These are phyloP conservation scores for Calonectria fujianensis DNA, from an alignment of 2,329 filamentous ascomycete species.

Conservation along the genomic window DNA sequence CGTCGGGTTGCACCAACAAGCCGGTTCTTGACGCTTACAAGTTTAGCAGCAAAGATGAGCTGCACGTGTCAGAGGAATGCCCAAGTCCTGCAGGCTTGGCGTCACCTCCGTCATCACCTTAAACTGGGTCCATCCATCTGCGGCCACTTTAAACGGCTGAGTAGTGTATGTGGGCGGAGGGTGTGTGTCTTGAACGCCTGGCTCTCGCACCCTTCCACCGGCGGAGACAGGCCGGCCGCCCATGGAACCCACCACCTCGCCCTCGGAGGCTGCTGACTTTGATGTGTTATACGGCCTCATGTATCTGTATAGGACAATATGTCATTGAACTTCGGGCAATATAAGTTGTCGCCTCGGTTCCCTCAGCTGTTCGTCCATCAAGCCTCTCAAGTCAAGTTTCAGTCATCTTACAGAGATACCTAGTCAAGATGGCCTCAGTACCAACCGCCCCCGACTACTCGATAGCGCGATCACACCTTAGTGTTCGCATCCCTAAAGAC, in stretches of 20 bases:
- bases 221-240: conserved; percentile 35
- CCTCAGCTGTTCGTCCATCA: conserved; percentile 21
- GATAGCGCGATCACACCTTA: conserved; percentile 52
- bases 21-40: conserved; percentile 34
- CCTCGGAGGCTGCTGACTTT: conserved; percentile 27
- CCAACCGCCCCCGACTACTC: conserved; percentile 56
- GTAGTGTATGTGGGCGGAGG: conserved; percentile 10
- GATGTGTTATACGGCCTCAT: background rate
- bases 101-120: conserved; percentile 32
- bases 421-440: conserved; percentile 53
- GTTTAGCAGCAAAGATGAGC: conserved; percentile 13
- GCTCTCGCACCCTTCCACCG: conserved; percentile 39
- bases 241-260: conserved; percentile 34
- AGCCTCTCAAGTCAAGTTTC: conserved; percentile 32
- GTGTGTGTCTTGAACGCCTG: conserved; percentile 9
- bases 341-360: conserved; percentile 33
- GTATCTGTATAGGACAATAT: conserved; percentile 9
- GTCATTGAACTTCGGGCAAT: background rate
- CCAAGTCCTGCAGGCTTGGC: conserved; percentile 23
- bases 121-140: conserved; percentile 13
- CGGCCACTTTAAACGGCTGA: conserved; percentile 25
- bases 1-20: conserved; percentile 31
- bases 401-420: conserved; percentile 21
- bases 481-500: conserved; percentile 52
- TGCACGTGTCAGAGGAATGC: conserved; percentile 17